Evolutionary conservation across 2,329 filamentous ascomycete genomes (phyloP), one percentile per base, ranked within the genome.

Genomic region (Talaromyces sp.): DNA sequence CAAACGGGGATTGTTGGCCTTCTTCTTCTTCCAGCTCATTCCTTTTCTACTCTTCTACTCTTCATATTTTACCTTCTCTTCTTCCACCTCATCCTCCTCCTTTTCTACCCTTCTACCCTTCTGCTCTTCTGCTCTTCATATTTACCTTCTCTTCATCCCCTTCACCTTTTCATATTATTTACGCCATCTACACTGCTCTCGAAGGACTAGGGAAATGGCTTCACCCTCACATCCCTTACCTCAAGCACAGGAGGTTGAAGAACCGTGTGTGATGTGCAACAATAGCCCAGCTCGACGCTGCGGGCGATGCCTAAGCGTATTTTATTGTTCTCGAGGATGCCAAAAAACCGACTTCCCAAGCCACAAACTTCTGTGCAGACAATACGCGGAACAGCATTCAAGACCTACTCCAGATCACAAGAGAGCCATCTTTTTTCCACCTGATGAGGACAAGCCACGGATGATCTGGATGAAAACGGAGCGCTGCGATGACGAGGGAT

Each of bases 281-380:
- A 25, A n/a, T 3, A 5, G 15, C 50, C 21, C 50, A 8, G 35
- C 50, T 17, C 13, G 19, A 6, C 35, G 19, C 13, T 52, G 50
- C 5, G 3, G 5, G 5, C 50, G 35, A 10, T 52, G 50, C 19
- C 50, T 21, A 39, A 39, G 50, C 21, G 5, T 39, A 10, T 52
- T 11, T 25, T 52, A 52, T 15, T 52, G 50, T 9, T 52, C 50
- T 19, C 25, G 10, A 52, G 35, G 39, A 8, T 52, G 50, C 11
- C 50, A 52, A 87, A 57, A 62, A 21, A 46, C 13, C 8, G 60
- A 62, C 15, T 62, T 50, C 17, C 3, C 58, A 21, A 40, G 22
- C 17, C 57, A 62, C 25, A 58, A 60, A n/a, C 43, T 57, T n/a
- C 54, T 62, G 15, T 62, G 60, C 54, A 56, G 48, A 37, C 5